Base-by-base conservation (phyloP, 2,329 filamentous ascomycete genomes). In the Dothistroma pini region DNA sequence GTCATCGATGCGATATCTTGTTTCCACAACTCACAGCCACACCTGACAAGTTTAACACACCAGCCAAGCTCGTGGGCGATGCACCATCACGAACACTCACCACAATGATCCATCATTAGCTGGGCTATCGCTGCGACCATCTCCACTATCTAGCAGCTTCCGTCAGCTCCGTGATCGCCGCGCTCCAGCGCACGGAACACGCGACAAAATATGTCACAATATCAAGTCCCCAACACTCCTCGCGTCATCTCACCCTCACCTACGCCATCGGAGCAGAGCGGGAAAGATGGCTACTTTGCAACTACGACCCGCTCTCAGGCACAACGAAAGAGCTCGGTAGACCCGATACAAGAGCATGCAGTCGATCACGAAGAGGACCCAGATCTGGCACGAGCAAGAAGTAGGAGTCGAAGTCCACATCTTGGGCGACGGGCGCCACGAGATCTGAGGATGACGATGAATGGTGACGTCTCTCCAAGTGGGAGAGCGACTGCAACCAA, bases 171-270 rank as follows among this genome's bases (percentile, higher is more conserved):
- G 35, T 16, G 31, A 54, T 31, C 21, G 44, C 57, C 38, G 51
- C 51, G 31, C 35, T 47, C 41, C 29, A 25, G 41, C 41, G 41
- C 41, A 44, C 55, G 50, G 47, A 44, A 58, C 58, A 57, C 57
- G 62, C 31, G 38, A 56, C 52, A 54, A 19, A 58, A 54, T 58
- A 70, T 70, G 69, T 60, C 79, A 53, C 78, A 79, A 69, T 79
- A 84, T 65, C 79, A 35, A 19, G 80, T 95, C 60, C 92, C 93
- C 60, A 84, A 84, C 60, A 95, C 89, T 59, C 92, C 92, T 71
- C 88, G 91, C 72, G 90, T 97, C 68, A 96, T 95, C 69, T 96
- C 91, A 12, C 92, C 93, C 47, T 95, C 91, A 58, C 92, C 93
- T 47, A 88, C 89, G 1, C 86, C 86, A 1, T 87, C 86, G 22